Conservation (phyloP, 1,284 basidiomycete species). For the Ceratobasidium theobromae region DNA sequence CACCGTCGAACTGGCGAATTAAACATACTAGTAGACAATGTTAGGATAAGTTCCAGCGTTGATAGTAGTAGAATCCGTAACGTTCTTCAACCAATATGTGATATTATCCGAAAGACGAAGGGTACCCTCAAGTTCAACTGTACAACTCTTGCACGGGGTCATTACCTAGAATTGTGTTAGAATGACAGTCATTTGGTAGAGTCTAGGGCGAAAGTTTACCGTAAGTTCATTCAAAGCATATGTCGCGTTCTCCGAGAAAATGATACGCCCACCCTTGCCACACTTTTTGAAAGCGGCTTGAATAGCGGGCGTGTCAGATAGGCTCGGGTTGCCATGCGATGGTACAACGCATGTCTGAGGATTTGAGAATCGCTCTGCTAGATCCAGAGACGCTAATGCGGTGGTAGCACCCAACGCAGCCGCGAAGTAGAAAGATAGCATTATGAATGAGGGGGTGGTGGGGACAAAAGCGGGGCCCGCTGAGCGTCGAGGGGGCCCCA, state of each 20-base stretch:
- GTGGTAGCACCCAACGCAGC: background rate
- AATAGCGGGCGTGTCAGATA: constrained; percentile 29
- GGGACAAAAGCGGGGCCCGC: background rate
- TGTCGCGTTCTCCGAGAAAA: constrained; percentile 15
- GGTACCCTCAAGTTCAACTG: constrained; percentile 28
- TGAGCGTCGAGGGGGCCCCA: constrained; percentile 24
- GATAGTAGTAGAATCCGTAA: constrained; percentile 3
- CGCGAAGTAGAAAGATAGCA: constrained; percentile 1
- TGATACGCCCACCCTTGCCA: constrained; percentile 27
- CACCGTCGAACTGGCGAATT: background rate
- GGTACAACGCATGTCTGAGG: constrained; percentile 14
- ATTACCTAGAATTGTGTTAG: background rate
- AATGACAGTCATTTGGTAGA: background rate
- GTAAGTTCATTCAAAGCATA: constrained; percentile 31
- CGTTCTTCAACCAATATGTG: constrained; percentile 25
- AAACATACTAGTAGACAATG: constrained; percentile 19
- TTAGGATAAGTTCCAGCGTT: constrained; percentile 13
- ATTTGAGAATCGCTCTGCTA: background rate
- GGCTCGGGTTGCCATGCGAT: constrained; percentile 7
- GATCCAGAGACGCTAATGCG: background rate
- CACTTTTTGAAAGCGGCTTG: constrained; percentile 28
- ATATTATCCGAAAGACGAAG: constrained; percentile 30
- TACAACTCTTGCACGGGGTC: constrained; percentile 22
- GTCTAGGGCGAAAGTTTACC: background rate
- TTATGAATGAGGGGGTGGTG: background rate